Evolutionary conservation across 2,329 filamentous ascomycete species (phyloP), one percentile per base, ranked within the genome.

Genomic region (Trichoderma citrinoviride): DNA sequence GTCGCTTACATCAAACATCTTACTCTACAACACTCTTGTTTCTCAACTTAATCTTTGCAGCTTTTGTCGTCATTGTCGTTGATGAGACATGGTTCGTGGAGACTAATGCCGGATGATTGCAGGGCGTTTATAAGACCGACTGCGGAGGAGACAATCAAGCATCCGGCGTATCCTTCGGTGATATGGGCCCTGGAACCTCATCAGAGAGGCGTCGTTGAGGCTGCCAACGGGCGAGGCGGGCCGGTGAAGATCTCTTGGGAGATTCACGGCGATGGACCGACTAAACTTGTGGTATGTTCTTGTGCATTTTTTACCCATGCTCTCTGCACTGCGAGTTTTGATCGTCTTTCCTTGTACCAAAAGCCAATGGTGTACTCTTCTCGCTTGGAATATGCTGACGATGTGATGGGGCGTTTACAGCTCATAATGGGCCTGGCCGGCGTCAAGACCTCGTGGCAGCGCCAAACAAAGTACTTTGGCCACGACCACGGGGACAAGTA

Each of bases 341-440:
- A 7, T 3, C 29, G 8, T n/a, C 14, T 43, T 40, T 5, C 21
- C n/a, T 3, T 15, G 21, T 15, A 29, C 23, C 7, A 15, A 17
- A n/a, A 4, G 33, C 29, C 21, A 41, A 19, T 21, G n/a, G 17
- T 19, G 7, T 19, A 3, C 23, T 15, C 12, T 19, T 44, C 29
- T 46, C 33, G 15, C 8, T 40, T 33, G 37, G 14, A 7, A 21
- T 25, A 8, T 6, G 50, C n/a, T 61, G 5, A 64, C 46, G 1
- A 15, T n/a, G 1, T 17, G 21, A 21, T 27, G 8, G 44, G n/a
- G n/a, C 41, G 43, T 17, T 10, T 12, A 53, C 71, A 93, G 91
- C 87, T 91, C 79, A 83, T 96, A 71, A 92, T 92, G 88, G 92
- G 92, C 68, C 83, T 96, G 3, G 91, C 89, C 43, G 87, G 88